Conservation (phyloP, 306 rosid species). For the Astragalus membranaceus region DNA sequence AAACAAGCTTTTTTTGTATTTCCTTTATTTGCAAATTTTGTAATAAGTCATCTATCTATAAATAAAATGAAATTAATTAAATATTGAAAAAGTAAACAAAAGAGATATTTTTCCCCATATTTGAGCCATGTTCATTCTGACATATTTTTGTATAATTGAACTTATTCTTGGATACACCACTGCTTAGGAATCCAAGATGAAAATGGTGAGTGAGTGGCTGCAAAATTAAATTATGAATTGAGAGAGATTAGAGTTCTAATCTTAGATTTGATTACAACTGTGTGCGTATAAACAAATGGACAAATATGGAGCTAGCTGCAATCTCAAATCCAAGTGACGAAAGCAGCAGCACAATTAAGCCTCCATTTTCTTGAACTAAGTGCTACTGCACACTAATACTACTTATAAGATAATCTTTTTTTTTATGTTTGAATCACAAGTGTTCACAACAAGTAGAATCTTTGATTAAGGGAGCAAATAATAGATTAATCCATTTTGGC, state of each 20-base stretch:
- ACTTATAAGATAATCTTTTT: neutral
- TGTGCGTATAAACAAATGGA: conserved; percentile 8
- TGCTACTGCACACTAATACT: conserved; percentile 10
- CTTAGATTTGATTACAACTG: conserved; percentile 12
- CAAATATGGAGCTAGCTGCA: neutral
- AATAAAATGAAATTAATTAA: no score
- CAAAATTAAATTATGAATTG: neutral
- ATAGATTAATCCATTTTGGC: conserved; percentile 32
- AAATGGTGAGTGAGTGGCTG: neutral
- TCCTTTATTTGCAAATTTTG: no score
- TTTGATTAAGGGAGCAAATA: conserved; percentile 25
- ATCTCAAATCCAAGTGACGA: conserved; percentile 37
- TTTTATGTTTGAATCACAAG: conserved; percentile 27
- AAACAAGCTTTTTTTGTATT: no score
- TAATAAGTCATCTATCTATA: no score
- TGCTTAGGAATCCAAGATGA: neutral
- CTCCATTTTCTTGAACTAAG: conserved; percentile 27
- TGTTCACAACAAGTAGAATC: conserved; percentile 16
- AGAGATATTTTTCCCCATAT: no score
- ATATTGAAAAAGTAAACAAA: no score
- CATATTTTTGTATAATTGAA: no score
- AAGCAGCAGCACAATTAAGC: conserved; percentile 28
- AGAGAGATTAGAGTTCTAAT: conserved; percentile 11
- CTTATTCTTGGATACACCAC: no score
- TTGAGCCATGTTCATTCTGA: no score